Conservation (phyloP, 2,329 filamentous ascomycete genomes). For the Ophiostoma novo-ulmi region DNA sequence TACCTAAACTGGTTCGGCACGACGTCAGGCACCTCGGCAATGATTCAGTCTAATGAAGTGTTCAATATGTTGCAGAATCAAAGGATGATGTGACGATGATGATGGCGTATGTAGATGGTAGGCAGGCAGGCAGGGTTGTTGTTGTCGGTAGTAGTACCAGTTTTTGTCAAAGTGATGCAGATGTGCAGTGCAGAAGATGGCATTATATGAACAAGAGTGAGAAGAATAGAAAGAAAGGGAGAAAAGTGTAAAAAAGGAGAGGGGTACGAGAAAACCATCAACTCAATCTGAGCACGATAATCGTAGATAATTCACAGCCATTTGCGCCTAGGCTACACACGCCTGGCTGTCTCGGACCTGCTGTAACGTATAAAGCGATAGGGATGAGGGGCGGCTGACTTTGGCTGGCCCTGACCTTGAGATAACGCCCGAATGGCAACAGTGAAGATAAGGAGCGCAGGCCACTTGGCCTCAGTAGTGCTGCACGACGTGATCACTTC, state of each 20-base stretch:
- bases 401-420: conserved; percentile 5
- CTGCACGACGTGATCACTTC: neutral
- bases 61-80: neutral
- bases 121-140: neutral
- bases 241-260: conserved; percentile 13
- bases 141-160: neutral
- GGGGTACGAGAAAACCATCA: neutral
- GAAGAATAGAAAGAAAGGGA: neutral
- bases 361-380: conserved; percentile 1
- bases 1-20: neutral
- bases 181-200: neutral
- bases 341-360: neutral
- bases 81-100: neutral
- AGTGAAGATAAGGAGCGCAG: conserved; percentile 11
- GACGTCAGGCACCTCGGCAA: neutral
- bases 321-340: conserved; percentile 1
- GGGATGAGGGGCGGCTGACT: conserved; percentile 3
- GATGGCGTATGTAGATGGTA: neutral
- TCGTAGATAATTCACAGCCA: neutral
- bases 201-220: neutral
- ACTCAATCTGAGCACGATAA: neutral
- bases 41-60: neutral
- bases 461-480: conserved; percentile 11
- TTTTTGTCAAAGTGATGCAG: neutral
- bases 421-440: conserved; percentile 12